These are phyloP conservation scores for Beverwykella pulmonaria DNA, from an alignment of 495 filamentous ascomycete genomes.

Conservation along the genomic window DNA sequence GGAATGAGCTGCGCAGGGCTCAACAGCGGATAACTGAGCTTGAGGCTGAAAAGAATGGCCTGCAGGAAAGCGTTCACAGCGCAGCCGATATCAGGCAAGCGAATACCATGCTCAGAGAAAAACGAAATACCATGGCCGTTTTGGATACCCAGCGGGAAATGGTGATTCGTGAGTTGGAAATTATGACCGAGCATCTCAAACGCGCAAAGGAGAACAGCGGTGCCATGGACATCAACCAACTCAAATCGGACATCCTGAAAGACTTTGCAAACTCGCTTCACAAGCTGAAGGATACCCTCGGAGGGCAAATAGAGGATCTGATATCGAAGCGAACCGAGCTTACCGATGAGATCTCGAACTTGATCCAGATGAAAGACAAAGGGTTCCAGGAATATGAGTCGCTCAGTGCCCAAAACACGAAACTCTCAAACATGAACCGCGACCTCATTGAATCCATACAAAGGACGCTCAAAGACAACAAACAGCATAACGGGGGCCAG, in stretches of 20 bases:
- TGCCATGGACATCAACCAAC: constrained; percentile 46
- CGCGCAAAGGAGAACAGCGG: constrained; percentile 63
- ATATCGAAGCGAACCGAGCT: constrained; percentile 80
- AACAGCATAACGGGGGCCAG: constrained; percentile 50
- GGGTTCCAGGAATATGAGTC: constrained; percentile 94
- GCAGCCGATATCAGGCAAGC: constrained; percentile 81
- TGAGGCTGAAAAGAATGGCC: constrained; percentile 64
- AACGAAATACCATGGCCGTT: constrained; percentile 94
- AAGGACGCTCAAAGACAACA: constrained; percentile 81
- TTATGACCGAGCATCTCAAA: constrained; percentile 76
- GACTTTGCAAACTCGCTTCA: constrained; percentile 89
- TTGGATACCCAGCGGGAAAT: constrained; percentile 94
- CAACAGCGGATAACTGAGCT: constrained; percentile 81
- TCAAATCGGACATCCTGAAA: constrained; percentile 82
- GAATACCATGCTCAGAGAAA: constrained; percentile 85
- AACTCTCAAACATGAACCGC: constrained; percentile 91
- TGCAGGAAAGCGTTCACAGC: constrained; percentile 56
- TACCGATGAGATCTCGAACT: constrained; percentile 75
- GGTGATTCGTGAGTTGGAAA: constrained; percentile 86
- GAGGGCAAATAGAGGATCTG: constrained; percentile 78
- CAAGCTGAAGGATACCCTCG: constrained; percentile 76
- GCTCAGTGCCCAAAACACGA: constrained; percentile 87
- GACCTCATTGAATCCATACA: constrained; percentile 93
- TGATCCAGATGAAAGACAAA: constrained; percentile 82
- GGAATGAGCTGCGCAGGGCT: constrained; percentile 76